Evolutionary conservation across 2,329 filamentous ascomycete species (phyloP).

Genomic region (Claviceps paspali): DNA sequence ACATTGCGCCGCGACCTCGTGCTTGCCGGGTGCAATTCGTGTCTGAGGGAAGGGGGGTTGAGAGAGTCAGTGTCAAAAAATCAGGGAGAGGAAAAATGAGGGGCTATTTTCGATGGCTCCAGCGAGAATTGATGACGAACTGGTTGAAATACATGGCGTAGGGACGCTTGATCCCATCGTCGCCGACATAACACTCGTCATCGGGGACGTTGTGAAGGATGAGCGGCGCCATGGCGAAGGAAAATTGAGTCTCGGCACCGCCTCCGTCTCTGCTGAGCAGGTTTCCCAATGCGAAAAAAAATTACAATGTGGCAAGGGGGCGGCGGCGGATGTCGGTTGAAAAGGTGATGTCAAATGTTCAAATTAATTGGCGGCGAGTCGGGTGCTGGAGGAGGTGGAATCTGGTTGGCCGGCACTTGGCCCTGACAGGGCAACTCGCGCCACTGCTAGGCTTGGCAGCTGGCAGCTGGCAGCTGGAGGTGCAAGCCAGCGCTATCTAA

Average conservation of each 20-base stretch:
- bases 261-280: no score
- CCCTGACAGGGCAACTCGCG: slow-evolving; percentile 1
- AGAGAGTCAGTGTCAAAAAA: neutral
- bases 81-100: neutral
- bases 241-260: neutral
- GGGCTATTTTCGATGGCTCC: slow-evolving; percentile 7
- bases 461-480: no score
- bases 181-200: slow-evolving; percentile 50
- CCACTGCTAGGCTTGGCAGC: no score
- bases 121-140: slow-evolving; percentile 23
- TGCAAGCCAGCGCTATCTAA: no score
- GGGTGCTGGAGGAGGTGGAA: neutral
- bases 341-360: no score
- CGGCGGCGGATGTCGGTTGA: no score
- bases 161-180: slow-evolving; percentile 48
- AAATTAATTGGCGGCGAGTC: no score
- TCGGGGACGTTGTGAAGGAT: slow-evolving; percentile 56
- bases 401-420: neutral
- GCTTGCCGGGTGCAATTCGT: slow-evolving; percentile 33
- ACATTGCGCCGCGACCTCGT: slow-evolving; percentile 35
- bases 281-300: no score
- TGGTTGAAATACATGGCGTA: slow-evolving; percentile 53
- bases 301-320: no score
- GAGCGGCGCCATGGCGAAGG: slow-evolving; percentile 40
- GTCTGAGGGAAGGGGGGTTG: slow-evolving; percentile 23